Evolutionary conservation across 2,329 filamentous ascomycete species (phyloP).

Genomic region (Cercospora zeina): DNA sequence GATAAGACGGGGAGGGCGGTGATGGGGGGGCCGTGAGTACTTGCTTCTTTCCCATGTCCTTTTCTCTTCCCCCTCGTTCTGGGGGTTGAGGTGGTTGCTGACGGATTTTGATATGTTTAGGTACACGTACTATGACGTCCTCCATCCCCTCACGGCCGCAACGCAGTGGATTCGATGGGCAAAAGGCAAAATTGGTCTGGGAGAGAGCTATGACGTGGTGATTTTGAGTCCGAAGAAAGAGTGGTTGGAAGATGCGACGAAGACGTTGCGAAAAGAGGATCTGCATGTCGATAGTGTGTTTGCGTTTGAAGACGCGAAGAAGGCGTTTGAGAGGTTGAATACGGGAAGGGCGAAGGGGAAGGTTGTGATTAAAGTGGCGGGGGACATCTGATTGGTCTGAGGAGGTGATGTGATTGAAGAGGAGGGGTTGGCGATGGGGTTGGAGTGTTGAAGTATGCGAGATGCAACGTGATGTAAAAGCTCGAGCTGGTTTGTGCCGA

Average conservation of each 20-base stretch:
- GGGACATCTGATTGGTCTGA: slow-evolving; percentile 9
- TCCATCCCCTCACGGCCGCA: slow-evolving; percentile 29
- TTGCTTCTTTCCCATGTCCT: too few species aligned
- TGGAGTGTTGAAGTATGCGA: too few species aligned
- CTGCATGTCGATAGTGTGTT: slow-evolving; percentile 59
- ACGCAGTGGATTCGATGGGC: slow-evolving; percentile 39
- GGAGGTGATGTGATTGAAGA: too few species aligned
- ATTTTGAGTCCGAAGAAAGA: slow-evolving; percentile 49
- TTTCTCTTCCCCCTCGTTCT: neutral
- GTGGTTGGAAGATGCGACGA: slow-evolving; percentile 55
- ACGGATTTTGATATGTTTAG: neutral
- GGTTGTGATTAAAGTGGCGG: slow-evolving; percentile 35
- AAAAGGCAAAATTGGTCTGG: slow-evolving; percentile 44
- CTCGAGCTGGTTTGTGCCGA: too few species aligned
- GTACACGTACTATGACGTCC: slow-evolving; percentile 36
- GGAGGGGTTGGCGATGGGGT: too few species aligned
- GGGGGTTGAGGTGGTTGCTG: neutral
- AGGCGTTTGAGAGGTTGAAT: slow-evolving; percentile 42
- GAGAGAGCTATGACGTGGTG: slow-evolving; percentile 44
- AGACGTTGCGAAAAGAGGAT: slow-evolving; percentile 56
- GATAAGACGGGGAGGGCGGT: slow-evolving; percentile 40
- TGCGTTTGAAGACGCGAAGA: slow-evolving; percentile 56
- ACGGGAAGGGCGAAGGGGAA: slow-evolving; percentile 41
- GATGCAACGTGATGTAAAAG: too few species aligned
- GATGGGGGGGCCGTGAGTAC: slow-evolving; percentile 38